These are phyloP conservation scores for Croton laevigatus DNA, from an alignment of 441 rosid genomes.

Conservation along the genomic window DNA sequence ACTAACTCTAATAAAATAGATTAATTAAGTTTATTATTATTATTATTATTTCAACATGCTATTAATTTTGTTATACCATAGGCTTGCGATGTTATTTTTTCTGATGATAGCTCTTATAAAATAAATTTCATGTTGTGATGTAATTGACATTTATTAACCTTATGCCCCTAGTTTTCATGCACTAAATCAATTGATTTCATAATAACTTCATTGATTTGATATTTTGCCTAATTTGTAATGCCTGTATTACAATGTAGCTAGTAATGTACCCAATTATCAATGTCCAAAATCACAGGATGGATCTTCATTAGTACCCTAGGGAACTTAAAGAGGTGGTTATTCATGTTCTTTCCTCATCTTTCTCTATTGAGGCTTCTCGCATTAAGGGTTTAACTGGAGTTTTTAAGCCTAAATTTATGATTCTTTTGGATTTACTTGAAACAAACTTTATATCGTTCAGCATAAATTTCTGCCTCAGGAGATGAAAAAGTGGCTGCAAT, in stretches of 20 bases:
- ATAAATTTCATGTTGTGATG: neutral
- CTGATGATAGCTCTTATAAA: neutral
- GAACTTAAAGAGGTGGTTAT: conserved; percentile 79
- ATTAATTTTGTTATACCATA: neutral
- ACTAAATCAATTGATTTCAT: neutral
- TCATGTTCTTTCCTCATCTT: conserved; percentile 63
- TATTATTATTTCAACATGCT: no score
- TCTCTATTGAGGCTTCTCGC: conserved; percentile 70
- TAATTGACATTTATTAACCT: neutral
- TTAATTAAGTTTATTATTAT: no score
- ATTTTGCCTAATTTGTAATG: neutral
- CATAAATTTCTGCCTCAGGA: conserved; percentile 40
- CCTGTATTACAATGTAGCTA: conserved; percentile 44
- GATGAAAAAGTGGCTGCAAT: conserved; percentile 77
- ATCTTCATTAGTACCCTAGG: conserved; percentile 94
- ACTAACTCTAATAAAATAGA: no score
- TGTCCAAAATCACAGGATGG: conserved; percentile 87
- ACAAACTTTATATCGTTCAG: conserved; percentile 3
- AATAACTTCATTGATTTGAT: neutral
- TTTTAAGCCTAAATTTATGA: conserved; percentile 2
- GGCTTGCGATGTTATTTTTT: neutral
- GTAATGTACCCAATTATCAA: conserved; percentile 84
- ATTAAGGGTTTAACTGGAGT: conserved; percentile 78
- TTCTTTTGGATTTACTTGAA: conserved; percentile 3
- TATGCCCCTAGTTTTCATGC: neutral